A percentile compares a stretch with the other conserved stretches of the same genome.
These are phyloP conservation scores for Cercospora janseana DNA, from an alignment of 2,329 filamentous ascomycete genomes.

Conservation along the genomic window DNA sequence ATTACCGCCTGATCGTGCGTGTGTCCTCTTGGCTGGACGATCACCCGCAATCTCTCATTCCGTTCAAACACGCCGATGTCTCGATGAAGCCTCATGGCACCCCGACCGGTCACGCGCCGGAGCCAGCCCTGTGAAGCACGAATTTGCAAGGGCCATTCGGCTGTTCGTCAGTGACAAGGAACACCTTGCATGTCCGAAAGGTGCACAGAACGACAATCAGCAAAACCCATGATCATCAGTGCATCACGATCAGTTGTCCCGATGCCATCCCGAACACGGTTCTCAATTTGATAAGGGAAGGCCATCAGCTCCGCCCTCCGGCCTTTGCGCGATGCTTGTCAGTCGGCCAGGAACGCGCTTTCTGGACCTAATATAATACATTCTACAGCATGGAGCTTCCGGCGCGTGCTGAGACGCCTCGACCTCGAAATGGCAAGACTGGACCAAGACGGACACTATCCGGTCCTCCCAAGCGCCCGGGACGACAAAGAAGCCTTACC, in stretches of 20 bases:
- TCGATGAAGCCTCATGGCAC: neutral
- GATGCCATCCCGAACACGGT: slow-evolving; percentile 12
- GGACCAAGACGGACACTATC: neutral
- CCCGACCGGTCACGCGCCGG: neutral
- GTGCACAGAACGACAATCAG: slow-evolving; percentile 4
- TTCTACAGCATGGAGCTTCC: slow-evolving; percentile 5
- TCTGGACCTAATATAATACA: too few species aligned
- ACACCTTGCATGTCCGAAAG: neutral
- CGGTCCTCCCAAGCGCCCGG: slow-evolving; percentile 3
- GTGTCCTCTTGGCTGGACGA: neutral
- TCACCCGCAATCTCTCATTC: slow-evolving; percentile 2
- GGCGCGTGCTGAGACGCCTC: slow-evolving; percentile 7
- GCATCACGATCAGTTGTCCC: slow-evolving; percentile 6
- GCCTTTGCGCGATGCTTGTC: neutral
- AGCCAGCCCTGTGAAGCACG: slow-evolving; percentile 8
- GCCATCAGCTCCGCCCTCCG: neutral
- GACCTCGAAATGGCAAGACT: slow-evolving; percentile 2
- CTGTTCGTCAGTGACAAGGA: slow-evolving; percentile 4
- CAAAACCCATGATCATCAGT: slow-evolving; percentile 5
- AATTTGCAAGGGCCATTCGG: slow-evolving; percentile 1
- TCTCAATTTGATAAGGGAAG: slow-evolving; percentile 1
- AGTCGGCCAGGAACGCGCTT: too few species aligned
- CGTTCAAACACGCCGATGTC: neutral
- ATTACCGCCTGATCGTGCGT: neutral
- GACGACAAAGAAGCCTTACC: slow-evolving; percentile 13